Evolutionary conservation across 2,329 filamentous ascomycete species (phyloP), one percentile per base, ranked within the genome.

Genomic region (Paecilomyces variotii): DNA sequence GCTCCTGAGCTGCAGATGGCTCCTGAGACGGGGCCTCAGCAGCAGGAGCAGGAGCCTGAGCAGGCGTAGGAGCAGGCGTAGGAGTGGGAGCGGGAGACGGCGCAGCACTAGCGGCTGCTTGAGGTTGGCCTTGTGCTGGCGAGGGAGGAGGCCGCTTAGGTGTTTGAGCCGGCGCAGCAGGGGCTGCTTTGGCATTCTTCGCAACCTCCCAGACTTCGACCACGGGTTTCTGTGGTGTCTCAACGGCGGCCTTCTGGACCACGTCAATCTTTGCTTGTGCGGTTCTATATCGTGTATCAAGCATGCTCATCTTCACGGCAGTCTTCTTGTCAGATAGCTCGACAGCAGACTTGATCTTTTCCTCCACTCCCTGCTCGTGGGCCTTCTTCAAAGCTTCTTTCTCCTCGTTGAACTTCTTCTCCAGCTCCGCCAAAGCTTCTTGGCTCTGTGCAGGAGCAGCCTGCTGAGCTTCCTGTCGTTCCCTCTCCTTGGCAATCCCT

Each of bases 141-240:
- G 25, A 57, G 59, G 53, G 35, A 57, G 64, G 14, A 39, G 61
- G 57, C 52, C 61, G 50, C 60, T 59, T 55, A 56, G 66, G 54
- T 55, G 62, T 61, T 54, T 67, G 63, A 6, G 62, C 57, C 19
- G 71, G 68, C 62, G 70, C 75, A 14, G 65, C 61, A 24, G 79
- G 71, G 24, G 74, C 63, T 57, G 82, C 79, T 70, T 84, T 88
- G 10, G 85, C 82, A 56, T 76, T 79, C 74, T 93, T 92, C 0
- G 88, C 91, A 57, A 89, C 78, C 62, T 88, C 86, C 89, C 90
- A 97, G 0, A 97, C 92, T 73, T 97, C 91, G 9, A 79, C 84
- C 3, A 97, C 91, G 0, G 91, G 85, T 70, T 86, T 87, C 66
- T 93, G 82, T 0, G 93, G 93, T 0, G 92, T 97, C 54, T 96